Evolutionary conservation across 1,284 basidiomycete genomes (phyloP), one percentile per base, ranked within the genome.

Genomic region (Cryptococcus jaspeensis): DNA sequence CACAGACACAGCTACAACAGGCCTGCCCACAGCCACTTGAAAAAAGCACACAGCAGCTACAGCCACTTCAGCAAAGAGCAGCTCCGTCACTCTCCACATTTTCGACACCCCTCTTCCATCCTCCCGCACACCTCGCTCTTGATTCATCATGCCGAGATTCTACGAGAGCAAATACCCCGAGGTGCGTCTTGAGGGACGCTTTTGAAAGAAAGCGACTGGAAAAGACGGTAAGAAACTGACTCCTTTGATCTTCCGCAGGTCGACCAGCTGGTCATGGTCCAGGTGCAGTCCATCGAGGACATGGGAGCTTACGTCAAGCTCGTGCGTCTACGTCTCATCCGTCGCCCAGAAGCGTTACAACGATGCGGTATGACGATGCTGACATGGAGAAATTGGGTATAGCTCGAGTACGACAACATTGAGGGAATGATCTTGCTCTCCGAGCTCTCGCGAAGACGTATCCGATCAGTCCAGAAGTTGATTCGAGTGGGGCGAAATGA

Each of bases 261-360:
- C 56, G 95, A 99, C 77, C 91, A 97, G 78, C 87, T 98, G 61
- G 94, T 98, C 78, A 97, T 98, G 94, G 94, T 97, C 46, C 94
- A 98, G 78, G 95, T 99, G 64, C 90, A 92, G 78, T 92, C 96
- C 81, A 99, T 99, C 70, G 93, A 93, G 58, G 95, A 99, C 79
- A 99, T 98, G 94, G 95, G 96, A 55, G 95, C 96, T 51, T 99
- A 99, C 77, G 96, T 99, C 66, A 97, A 97, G 78, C 84, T 99
- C 68, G 92, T 94, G 66, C 70, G 89, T 81, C 25, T 0, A 5
- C 12, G 11, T 20, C 16, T 40, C 18, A 39, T 20, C n/a, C 6
- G 2, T 15, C 28, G 28, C 9, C 28, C 9, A 4, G 28, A 22
- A 11, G 28, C n/a, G 12, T 6, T 41, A 22, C 13, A 16, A 50